phyloP scores from a whole-genome alignment of 306 rosid species.

The Ammopiptanthus mongolicus region DNA sequence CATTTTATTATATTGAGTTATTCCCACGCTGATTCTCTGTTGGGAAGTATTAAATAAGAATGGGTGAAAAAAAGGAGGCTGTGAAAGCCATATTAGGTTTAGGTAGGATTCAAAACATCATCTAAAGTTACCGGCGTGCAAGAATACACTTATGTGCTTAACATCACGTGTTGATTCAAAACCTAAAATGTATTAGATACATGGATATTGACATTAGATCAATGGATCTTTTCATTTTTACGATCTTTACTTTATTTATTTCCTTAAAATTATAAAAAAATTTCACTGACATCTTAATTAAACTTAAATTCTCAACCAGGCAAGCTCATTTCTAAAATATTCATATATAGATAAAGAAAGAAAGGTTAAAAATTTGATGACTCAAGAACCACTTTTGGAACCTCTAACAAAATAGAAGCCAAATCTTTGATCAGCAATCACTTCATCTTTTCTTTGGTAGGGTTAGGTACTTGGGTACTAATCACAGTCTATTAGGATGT shows the following conservation, averaged over 20 bases:
- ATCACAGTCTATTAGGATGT: constrained; percentile 11
- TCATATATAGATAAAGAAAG: neutral
- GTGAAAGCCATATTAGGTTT: constrained; percentile 14
- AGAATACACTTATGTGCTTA: no score
- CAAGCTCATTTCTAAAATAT: constrained; percentile 4
- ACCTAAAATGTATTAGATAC: no score
- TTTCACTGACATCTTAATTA: neutral
- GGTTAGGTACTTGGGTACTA: constrained; percentile 33
- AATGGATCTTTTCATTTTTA: no score
- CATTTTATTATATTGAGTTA: constrained; percentile 39
- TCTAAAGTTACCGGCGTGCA: no score
- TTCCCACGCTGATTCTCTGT: constrained; percentile 27
- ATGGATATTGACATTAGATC: no score
- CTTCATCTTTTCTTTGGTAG: constrained; percentile 15
- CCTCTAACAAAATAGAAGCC: constrained; percentile 28
- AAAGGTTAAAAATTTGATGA: constrained; percentile 45
- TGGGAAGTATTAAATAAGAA: constrained; percentile 29
- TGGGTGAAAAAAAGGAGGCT: constrained; percentile 10
- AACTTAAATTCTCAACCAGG: neutral
- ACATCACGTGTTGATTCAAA: no score
- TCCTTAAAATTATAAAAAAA: no score
- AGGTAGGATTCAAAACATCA: neutral
- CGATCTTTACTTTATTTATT: no score
- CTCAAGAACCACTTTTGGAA: constrained; percentile 50
- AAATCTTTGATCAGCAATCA: constrained; percentile 27